Conservation (phyloP, 75 land plant genomes). For the Azolla pinnata region DNA sequence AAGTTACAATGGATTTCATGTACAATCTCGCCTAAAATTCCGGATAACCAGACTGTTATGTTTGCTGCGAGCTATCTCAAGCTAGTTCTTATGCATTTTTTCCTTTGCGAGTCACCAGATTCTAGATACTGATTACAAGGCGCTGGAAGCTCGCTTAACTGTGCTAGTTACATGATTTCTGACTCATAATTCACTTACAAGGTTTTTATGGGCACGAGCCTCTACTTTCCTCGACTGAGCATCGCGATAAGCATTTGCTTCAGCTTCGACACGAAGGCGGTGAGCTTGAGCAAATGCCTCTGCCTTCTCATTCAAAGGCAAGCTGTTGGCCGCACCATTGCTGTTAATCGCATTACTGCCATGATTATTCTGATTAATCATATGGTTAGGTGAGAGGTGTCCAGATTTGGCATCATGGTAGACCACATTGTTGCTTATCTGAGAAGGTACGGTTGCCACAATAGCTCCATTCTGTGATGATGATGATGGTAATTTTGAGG, state of each 20-base stretch:
- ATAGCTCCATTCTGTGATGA: constrained; percentile 1
- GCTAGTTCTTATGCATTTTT: no score
- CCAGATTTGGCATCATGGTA: neutral
- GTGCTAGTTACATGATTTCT: no score
- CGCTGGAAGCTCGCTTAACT: no score
- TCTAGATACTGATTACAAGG: no score
- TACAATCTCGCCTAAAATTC: no score
- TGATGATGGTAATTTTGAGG: no score
- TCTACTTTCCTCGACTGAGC: constrained; percentile 30
- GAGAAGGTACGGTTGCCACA: neutral
- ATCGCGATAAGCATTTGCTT: constrained; percentile 33
- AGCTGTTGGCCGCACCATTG: no score
- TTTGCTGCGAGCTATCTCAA: no score
- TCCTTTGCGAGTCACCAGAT: no score
- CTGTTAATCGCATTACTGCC: neutral
- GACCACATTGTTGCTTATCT: neutral
- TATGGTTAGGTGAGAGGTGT: neutral
- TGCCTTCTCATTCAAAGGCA: constrained; percentile 18
- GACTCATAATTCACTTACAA: no score
- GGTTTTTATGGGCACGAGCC: constrained; percentile 28
- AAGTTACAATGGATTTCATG: no score
- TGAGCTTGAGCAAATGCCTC: constrained; percentile 33
- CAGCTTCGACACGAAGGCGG: constrained; percentile 27
- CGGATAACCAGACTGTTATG: no score
- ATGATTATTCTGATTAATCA: neutral